Evolutionary conservation across 306 rosid species (phyloP).

Genomic region (Pueraria montana): DNA sequence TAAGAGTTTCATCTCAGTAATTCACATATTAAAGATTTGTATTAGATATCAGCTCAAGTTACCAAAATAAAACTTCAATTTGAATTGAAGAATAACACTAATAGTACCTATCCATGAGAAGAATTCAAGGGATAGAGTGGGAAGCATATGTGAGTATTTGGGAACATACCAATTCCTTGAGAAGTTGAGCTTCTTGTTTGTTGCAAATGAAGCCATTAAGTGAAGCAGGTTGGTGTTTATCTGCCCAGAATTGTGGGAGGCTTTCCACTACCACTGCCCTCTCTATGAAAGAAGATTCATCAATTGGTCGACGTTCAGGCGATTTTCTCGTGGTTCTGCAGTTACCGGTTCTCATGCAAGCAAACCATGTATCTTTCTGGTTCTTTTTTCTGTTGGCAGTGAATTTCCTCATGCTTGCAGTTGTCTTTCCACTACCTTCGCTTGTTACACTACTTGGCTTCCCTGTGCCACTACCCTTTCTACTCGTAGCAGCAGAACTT

Average conservation of each 20-base stretch:
- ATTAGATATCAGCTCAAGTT: background rate
- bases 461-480: slow-evolving; percentile 57
- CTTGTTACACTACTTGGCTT: slow-evolving; percentile 64
- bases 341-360: slow-evolving; percentile 74
- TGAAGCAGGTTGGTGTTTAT: slow-evolving; percentile 77
- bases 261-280: slow-evolving; percentile 72
- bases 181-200: slow-evolving; percentile 76
- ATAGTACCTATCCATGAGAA: background rate
- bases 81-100: background rate
- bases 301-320: slow-evolving; percentile 64
- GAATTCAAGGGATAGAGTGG: background rate
- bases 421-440: slow-evolving; percentile 64
- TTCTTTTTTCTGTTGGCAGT: slow-evolving; percentile 62
- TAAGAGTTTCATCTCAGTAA: background rate
- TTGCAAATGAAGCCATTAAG: slow-evolving; percentile 84
- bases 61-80: background rate
- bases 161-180: slow-evolving; percentile 73
- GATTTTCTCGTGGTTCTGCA: slow-evolving; percentile 68
- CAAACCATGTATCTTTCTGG: slow-evolving; percentile 69
- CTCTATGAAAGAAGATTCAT: slow-evolving; percentile 71
- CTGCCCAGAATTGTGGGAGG: slow-evolving; percentile 84
- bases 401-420: slow-evolving; percentile 67
- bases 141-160: background rate
- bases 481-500: slow-evolving; percentile 58
- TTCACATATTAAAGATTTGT: background rate